Percentiles rank a stretch among this genome's conserved stretches.
These are phyloP conservation scores for Olyra latifolia DNA, from an alignment of 176 grass and related monocot genomes.

Conservation along the genomic window DNA sequence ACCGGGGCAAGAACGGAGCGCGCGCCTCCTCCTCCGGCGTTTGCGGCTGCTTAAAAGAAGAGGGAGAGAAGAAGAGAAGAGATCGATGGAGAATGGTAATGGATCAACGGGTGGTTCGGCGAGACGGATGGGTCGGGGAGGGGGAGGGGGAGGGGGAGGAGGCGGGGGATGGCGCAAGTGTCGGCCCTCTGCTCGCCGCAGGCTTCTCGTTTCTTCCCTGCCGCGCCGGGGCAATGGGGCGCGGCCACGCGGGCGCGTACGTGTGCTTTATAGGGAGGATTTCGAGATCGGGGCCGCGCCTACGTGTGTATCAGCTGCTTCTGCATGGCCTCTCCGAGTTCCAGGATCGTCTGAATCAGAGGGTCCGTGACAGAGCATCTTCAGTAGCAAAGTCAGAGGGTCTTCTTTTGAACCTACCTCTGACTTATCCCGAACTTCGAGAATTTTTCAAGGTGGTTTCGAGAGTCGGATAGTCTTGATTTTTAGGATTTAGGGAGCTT, in stretches of 20 bases:
- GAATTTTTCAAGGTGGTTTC: too few relatives aligned
- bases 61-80: neutral
- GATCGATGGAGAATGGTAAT: neutral
- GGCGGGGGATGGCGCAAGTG: slow-evolving; percentile 18
- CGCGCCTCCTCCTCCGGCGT: neutral
- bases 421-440: too few relatives aligned
- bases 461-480: too few relatives aligned
- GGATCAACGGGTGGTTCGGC: slow-evolving; percentile 26
- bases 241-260: slow-evolving; percentile 43
- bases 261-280: slow-evolving; percentile 1
- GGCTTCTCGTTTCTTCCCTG: slow-evolving; percentile 34
- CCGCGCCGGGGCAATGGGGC: slow-evolving; percentile 7
- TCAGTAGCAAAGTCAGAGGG: too few relatives aligned
- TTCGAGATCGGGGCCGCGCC: neutral
- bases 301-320: too few relatives aligned
- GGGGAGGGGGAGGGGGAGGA: neutral
- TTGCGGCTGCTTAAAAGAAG: neutral
- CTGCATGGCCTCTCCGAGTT: too few relatives aligned
- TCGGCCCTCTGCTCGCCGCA: slow-evolving; percentile 35
- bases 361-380: too few relatives aligned
- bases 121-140: slow-evolving; percentile 27
- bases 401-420: too few relatives aligned
- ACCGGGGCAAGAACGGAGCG: neutral
- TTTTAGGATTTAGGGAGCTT: too few relatives aligned
- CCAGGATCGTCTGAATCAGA: too few relatives aligned